Percentiles rank a stretch among this genome's conserved stretches.
These are phyloP conservation scores for Eucalyptus fibrosa DNA, from an alignment of 345 rosid species.

Conservation along the genomic window DNA sequence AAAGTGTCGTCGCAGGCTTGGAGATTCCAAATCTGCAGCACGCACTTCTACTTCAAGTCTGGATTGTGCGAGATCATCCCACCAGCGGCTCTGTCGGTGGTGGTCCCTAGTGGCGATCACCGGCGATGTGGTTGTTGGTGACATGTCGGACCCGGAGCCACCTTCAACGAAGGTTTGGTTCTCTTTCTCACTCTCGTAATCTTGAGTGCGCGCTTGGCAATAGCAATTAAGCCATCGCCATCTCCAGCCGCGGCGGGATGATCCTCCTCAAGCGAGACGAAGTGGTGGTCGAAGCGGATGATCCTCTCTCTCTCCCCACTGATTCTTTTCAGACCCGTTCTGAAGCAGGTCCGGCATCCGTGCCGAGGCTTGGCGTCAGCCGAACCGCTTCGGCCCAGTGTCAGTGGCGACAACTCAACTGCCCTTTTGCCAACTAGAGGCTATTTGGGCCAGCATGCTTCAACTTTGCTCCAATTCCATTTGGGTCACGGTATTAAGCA, in stretches of 20 bases:
- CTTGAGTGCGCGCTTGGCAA: background rate
- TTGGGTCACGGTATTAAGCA: background rate
- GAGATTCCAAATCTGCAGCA: background rate
- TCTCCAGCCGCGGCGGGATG: background rate
- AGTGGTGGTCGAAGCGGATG: background rate
- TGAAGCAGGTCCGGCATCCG: rapidly evolving
- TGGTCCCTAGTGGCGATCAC: background rate
- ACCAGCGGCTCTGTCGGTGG: background rate
- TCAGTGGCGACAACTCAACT: background rate
- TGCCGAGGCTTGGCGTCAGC: background rate
- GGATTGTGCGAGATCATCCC: background rate
- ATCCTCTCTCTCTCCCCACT: background rate
- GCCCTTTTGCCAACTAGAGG: background rate
- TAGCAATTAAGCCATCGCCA: background rate
- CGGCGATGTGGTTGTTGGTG: background rate
- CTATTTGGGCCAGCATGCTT: background rate
- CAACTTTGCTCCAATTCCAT: background rate
- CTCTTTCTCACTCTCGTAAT: background rate
- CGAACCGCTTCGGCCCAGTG: background rate
- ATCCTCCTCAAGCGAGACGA: background rate
- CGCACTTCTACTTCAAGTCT: background rate
- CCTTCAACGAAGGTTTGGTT: background rate
- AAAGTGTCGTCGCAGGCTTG: background rate
- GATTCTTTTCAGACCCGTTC: rapidly evolving
- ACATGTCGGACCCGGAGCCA: background rate